A percentile compares a stretch with the other conserved stretches of the same genome.
phyloP scores from a whole-genome alignment of 2,329 filamentous ascomycete species.

The Cladophialophora exuberans region DNA sequence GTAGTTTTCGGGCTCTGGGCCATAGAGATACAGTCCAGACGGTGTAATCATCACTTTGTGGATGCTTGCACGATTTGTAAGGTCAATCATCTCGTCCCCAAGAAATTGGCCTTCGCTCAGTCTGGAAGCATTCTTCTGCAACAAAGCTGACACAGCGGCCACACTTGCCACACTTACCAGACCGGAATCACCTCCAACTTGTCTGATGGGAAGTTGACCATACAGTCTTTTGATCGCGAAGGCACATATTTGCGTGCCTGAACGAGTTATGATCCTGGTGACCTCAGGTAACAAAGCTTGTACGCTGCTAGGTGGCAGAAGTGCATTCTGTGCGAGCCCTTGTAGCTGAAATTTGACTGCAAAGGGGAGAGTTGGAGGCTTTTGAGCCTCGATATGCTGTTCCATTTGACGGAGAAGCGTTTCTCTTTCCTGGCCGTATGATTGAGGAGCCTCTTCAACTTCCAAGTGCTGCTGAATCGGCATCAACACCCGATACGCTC shows the following conservation, averaged over 20 bases:
- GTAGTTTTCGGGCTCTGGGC: slow-evolving; percentile 62
- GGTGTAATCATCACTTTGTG: slow-evolving; percentile 65
- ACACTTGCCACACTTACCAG: slow-evolving; percentile 49
- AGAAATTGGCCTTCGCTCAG: slow-evolving; percentile 34
- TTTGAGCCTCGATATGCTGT: background rate
- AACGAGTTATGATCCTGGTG: slow-evolving; percentile 36
- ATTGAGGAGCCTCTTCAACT: slow-evolving; percentile 9
- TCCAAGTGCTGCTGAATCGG: slow-evolving; percentile 32
- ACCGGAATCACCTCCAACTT: too few species aligned
- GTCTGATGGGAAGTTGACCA: slow-evolving; percentile 56
- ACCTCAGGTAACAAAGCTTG: slow-evolving; percentile 52
- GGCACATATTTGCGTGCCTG: slow-evolving; percentile 49
- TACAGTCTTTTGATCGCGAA: slow-evolving; percentile 59
- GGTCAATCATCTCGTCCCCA: slow-evolving; percentile 28
- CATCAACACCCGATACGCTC: slow-evolving; percentile 38
- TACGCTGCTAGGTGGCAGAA: slow-evolving; percentile 60
- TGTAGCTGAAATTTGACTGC: slow-evolving; percentile 65
- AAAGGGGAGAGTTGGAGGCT: slow-evolving; percentile 50
- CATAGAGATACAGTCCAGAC: slow-evolving; percentile 54
- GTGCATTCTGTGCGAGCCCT: slow-evolving; percentile 65
- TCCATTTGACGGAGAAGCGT: slow-evolving; percentile 39
- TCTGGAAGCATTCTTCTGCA: slow-evolving; percentile 48
- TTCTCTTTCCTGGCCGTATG: slow-evolving; percentile 29
- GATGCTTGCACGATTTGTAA: slow-evolving; percentile 46
- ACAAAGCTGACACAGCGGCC: slow-evolving; percentile 47